These are phyloP conservation scores for Chenopodium suecicum DNA, from an alignment of 148 eudicot species.

Conservation along the genomic window DNA sequence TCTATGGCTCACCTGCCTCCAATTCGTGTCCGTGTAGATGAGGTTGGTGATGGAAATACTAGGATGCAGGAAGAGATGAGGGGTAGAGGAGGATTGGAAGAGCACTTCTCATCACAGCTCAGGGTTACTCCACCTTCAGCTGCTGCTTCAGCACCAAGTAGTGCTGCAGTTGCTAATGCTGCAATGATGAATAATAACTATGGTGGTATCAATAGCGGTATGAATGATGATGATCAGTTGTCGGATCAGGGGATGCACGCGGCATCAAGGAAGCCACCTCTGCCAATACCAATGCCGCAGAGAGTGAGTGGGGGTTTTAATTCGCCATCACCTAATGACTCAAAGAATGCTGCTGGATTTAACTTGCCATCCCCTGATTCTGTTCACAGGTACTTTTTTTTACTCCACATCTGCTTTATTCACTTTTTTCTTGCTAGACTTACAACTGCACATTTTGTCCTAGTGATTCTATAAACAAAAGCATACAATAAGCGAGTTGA, in stretches of 20 bases:
- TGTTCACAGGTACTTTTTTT: conserved; percentile 45
- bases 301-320: conserved; percentile 40
- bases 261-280: conserved; percentile 58
- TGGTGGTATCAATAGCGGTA: conserved; percentile 15
- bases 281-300: conserved; percentile 49
- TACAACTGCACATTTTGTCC: no score
- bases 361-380: conserved; percentile 72
- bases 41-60: conserved; percentile 12
- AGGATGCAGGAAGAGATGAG: conserved; percentile 34
- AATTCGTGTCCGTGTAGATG: conserved; percentile 52
- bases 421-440: neutral
- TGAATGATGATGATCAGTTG: conserved; percentile 44
- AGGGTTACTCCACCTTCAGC: conserved; percentile 35
- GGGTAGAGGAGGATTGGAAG: conserved; percentile 39
- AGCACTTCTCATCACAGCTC: conserved; percentile 45
- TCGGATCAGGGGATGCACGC: conserved; percentile 42
- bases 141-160: conserved; percentile 19
- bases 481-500: no score
- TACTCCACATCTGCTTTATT: neutral
- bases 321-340: conserved; percentile 49
- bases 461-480: no score
- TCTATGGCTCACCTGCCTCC: conserved; percentile 62
- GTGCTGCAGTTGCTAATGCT: conserved; percentile 20
- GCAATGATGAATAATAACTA: conserved; percentile 4
- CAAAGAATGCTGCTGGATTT: conserved; percentile 43